phyloP scores from a whole-genome alignment of 2,329 filamentous ascomycete genomes.

The Venturia pyrina region DNA sequence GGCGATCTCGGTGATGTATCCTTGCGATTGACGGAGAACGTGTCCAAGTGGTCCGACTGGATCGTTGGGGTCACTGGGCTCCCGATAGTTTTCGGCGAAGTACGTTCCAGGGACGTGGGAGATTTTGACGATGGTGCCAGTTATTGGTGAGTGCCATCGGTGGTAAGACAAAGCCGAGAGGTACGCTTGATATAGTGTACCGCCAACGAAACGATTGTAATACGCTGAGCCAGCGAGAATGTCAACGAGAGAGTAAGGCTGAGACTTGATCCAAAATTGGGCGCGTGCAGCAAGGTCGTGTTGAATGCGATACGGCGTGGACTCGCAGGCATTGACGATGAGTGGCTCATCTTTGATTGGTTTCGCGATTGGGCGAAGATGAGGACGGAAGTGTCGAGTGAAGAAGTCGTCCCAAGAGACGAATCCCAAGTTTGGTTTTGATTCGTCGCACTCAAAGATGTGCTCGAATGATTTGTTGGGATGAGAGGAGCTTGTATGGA shows the following conservation, averaged over 20 bases:
- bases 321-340: constrained; percentile 42
- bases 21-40: constrained; percentile 46
- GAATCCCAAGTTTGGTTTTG: background rate
- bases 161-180: constrained; percentile 59
- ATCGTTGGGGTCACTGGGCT: constrained; percentile 31
- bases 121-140: constrained; percentile 47
- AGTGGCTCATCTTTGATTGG: background rate
- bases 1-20: constrained; percentile 57
- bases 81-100: constrained; percentile 51
- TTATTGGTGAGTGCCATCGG: constrained; percentile 61
- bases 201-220: constrained; percentile 47
- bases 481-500: background rate
- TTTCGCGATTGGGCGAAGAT: background rate
- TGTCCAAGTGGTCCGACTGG: constrained; percentile 30
- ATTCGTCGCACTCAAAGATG: background rate
- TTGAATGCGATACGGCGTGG: constrained; percentile 44
- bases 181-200: constrained; percentile 62
- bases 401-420: background rate
- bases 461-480: background rate
- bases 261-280: constrained; percentile 58
- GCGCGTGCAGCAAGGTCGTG: constrained; percentile 45
- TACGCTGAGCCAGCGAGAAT: constrained; percentile 51
- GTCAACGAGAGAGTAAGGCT: constrained; percentile 55
- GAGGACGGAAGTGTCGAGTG: background rate
- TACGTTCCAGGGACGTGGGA: constrained; percentile 56